Evolutionary conservation across 192 early-diverging fungal species (phyloP).

Genomic region (Coemansia sp.): DNA sequence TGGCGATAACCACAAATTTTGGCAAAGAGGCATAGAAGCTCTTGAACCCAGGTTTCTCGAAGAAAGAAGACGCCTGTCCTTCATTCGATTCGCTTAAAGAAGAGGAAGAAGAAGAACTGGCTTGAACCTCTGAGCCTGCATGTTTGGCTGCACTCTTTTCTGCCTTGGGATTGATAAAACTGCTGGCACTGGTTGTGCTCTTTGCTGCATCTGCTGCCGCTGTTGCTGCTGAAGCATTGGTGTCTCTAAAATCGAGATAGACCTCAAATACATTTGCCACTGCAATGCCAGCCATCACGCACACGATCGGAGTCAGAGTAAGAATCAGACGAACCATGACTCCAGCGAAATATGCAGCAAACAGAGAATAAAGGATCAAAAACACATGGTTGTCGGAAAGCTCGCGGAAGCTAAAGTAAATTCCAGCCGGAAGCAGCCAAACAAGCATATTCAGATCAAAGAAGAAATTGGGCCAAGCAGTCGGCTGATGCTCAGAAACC

Average conservation of each 20-base stretch:
- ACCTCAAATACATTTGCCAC: slow-evolving; percentile 84
- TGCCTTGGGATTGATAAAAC: not conserved
- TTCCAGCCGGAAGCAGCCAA: slow-evolving; percentile 93
- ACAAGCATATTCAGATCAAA: slow-evolving; percentile 98
- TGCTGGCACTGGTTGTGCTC: not conserved
- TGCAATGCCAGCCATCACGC: slow-evolving; percentile 89
- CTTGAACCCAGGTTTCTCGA: slow-evolving; percentile 17
- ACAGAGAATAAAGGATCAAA: slow-evolving; percentile 95
- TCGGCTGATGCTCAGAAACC: slow-evolving; percentile 99
- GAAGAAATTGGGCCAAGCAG: slow-evolving; percentile 98
- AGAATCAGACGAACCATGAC: slow-evolving; percentile 99
- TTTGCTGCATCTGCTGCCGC: slow-evolving; percentile 1
- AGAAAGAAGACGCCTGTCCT: not conserved
- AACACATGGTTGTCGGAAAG: slow-evolving; percentile 98
- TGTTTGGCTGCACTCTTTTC: not conserved
- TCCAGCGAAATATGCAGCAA: slow-evolving; percentile 98
- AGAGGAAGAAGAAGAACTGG: not conserved
- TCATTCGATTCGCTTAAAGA: not conserved
- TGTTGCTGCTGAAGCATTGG: slow-evolving; percentile 11
- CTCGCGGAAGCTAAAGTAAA: slow-evolving; percentile 95
- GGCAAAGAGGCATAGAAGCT: slow-evolving; percentile 25
- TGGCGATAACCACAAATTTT: slow-evolving; percentile 58
- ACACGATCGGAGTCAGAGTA: slow-evolving; percentile 96
- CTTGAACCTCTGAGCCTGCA: too few species aligned
- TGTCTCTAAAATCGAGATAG: slow-evolving; percentile 63